Evolutionary conservation across 78 protist species (phyloP).

Genomic region (Speleostelium caveatum): DNA sequence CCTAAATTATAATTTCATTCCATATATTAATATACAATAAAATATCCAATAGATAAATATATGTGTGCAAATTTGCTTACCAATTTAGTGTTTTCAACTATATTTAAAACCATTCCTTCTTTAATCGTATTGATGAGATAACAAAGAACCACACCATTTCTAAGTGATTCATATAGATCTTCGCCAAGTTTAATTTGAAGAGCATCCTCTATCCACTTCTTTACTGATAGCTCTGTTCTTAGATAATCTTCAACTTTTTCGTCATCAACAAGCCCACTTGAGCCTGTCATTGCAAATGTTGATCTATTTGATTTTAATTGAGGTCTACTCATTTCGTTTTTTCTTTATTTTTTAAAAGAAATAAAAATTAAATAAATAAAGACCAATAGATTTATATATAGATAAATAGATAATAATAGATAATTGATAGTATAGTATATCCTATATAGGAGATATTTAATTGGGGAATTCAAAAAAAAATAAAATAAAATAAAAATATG

Average conservation of each 20-base stretch:
- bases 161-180: slow-evolving; percentile 15
- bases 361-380: too few relatives aligned
- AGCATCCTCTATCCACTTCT: slow-evolving; percentile 55
- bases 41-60: not conserved
- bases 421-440: not conserved
- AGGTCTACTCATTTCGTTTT: not conserved
- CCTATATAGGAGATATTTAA: not conserved
- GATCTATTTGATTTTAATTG: not conserved
- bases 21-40: not conserved
- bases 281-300: not conserved
- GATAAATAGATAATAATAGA: too few relatives aligned
- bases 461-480: too few relatives aligned
- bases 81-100: slow-evolving; percentile 24
- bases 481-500: too few relatives aligned
- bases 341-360: too few relatives aligned
- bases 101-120: slow-evolving; percentile 27
- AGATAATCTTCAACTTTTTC: slow-evolving; percentile 36
- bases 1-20: slow-evolving; percentile 6
- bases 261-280: not conserved
- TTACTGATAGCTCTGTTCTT: slow-evolving; percentile 28
- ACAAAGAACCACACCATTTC: slow-evolving; percentile 57
- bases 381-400: too few relatives aligned
- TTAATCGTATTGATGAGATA: slow-evolving; percentile 28
- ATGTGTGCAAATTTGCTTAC: slow-evolving; percentile 5
- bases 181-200: slow-evolving; percentile 29